Percentiles rank a stretch among this genome's conserved stretches.
phyloP scores from a whole-genome alignment of 2,329 filamentous ascomycete genomes.

The Cadophora gregata region DNA sequence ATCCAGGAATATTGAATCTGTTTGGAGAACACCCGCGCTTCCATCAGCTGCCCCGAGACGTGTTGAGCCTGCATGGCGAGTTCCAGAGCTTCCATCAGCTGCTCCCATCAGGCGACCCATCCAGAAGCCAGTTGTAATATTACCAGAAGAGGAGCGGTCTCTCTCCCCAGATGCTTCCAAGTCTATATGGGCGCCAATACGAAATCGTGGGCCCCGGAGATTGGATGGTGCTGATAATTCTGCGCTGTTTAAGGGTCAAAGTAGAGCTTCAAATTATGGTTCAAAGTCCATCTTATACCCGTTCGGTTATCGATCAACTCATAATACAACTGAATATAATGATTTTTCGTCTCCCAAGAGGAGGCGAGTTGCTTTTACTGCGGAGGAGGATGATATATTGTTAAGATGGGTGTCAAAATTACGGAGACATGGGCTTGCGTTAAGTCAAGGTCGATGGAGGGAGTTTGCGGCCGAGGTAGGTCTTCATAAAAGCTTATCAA shows the following conservation, averaged over 20 bases:
- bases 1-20: constrained; percentile 39
- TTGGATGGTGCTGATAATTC: background rate
- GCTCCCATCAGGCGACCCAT: constrained; percentile 28
- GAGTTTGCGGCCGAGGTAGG: constrained; percentile 36
- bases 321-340: background rate
- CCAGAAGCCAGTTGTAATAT: constrained; percentile 26
- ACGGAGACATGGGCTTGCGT: constrained; percentile 26
- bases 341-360: constrained; percentile 12
- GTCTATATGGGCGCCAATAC: constrained; percentile 43
- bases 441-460: constrained; percentile 33
- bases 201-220: constrained; percentile 20
- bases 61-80: constrained; percentile 42
- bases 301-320: background rate
- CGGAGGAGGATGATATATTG: constrained; percentile 39
- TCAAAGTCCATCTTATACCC: constrained; percentile 1
- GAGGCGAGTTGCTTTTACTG: constrained; percentile 27
- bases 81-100: constrained; percentile 31
- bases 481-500: background rate
- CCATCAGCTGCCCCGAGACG: constrained; percentile 21
- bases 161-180: constrained; percentile 36
- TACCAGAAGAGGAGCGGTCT: constrained; percentile 35
- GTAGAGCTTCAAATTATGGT: constrained; percentile 5
- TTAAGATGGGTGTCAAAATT: constrained; percentile 36
- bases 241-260: constrained; percentile 18
- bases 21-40: constrained; percentile 38